These are phyloP conservation scores for Lyophyllum shimeji DNA, from an alignment of 768 basidiomycete species.

Conservation along the genomic window DNA sequence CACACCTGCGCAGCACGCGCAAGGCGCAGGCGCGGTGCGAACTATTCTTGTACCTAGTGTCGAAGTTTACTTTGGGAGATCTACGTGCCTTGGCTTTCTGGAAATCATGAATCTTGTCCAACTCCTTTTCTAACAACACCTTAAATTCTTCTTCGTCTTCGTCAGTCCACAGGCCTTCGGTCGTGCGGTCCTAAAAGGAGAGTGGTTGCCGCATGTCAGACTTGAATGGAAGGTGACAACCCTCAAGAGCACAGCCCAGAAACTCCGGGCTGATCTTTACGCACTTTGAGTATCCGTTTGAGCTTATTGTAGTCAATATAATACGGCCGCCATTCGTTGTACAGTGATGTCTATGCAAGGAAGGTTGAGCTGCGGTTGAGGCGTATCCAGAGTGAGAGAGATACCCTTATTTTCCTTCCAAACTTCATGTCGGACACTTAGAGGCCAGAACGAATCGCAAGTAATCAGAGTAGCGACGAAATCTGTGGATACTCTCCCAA, in stretches of 20 bases:
- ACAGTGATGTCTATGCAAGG: constrained; percentile 70
- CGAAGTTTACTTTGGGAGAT: not conserved
- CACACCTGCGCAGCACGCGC: no score
- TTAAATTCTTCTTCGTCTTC: constrained; percentile 85
- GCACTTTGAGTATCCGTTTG: constrained; percentile 88
- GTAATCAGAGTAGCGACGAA: not conserved
- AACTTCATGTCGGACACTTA: constrained; percentile 62
- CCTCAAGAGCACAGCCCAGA: not conserved
- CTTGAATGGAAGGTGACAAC: not conserved
- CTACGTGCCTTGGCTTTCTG: constrained; percentile 78
- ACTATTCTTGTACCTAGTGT: not conserved
- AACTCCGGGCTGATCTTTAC: constrained; percentile 4
- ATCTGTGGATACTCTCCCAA: no score
- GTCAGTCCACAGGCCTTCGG: constrained; percentile 64
- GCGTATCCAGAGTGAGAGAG: not conserved
- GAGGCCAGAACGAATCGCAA: not conserved
- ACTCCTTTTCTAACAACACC: constrained; percentile 73
- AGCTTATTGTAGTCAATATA: constrained; percentile 89
- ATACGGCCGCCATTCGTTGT: constrained; percentile 87
- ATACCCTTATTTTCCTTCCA: constrained; percentile 63
- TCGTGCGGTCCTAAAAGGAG: constrained; percentile 37
- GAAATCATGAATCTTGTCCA: constrained; percentile 94
- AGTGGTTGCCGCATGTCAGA: not conserved
- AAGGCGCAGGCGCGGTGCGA: not conserved
- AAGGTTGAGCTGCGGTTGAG: not conserved